Evolutionary conservation across 2,329 filamentous ascomycete species (phyloP), one percentile per base, ranked within the genome.

Genomic region (Emergomyces orientalis): DNA sequence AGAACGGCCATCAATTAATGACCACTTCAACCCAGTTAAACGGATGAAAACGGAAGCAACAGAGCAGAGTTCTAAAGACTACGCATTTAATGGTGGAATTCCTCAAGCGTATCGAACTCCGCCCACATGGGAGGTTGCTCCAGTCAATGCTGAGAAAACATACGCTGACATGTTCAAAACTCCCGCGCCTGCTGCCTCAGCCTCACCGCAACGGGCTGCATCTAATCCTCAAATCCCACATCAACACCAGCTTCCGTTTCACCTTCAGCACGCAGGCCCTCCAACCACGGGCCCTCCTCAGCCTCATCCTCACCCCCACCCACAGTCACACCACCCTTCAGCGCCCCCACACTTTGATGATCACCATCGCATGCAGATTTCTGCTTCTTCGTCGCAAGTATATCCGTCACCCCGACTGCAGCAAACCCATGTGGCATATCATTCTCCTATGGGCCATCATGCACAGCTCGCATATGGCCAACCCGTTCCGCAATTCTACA

Each of bases 291-390:
- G 88, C 30, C 85, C 90, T 49, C 87, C 91, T 64, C 90, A 91
- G 71, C 86, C 87, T 25, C 86, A 88, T 22, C 90, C 91, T 73
- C 88, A 88, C 70, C 86, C 91, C 75, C 88, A 91, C 69, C 83
- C 82, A 32, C 87, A 88, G 65, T 88, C 89, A 63, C 89, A 91
- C 69, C 88, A 88, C 67, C 84, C 82, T 6, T 84, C 85, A 60
- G 82, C 82, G 19, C 83, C 84, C 2, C 89, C 87, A 67, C 90
- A 87, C 69, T 87, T 86, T 64, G 86, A 87, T 68, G 92, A 96
- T 68, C 89, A 91, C 63, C 90, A 92, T 71, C 86, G 91, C 60
- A 96, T 97, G 89, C 84, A 85, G 68, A 89, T 94, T 78, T 90
- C 89, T 63, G 89, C 87, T 7, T 91, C 88, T 67, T 91, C 89